A percentile compares a stretch with the other conserved stretches of the same genome.
Evolutionary conservation across 2,329 filamentous ascomycete species (phyloP).

Genomic region (Aureobasidium sp.): DNA sequence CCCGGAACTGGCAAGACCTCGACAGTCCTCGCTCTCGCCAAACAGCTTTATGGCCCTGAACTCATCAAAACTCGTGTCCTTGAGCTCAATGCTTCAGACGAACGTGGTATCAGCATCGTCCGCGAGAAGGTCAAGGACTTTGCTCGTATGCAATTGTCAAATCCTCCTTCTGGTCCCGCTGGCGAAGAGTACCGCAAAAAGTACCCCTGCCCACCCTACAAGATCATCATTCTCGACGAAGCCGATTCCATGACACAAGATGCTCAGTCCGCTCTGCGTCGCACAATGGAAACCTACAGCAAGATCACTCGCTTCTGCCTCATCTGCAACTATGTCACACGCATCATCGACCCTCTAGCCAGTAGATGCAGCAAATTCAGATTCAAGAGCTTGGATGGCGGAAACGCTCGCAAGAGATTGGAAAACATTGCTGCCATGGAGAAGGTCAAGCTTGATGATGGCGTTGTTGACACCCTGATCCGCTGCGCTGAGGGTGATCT

Average conservation of each 20-base stretch:
- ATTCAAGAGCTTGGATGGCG: conserved; percentile 91
- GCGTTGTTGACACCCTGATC: conserved; percentile 77
- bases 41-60: conserved; percentile 94
- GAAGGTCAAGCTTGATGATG: conserved; percentile 66
- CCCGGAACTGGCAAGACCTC: conserved; percentile 97
- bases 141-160: conserved; percentile 86
- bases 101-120: conserved; percentile 94
- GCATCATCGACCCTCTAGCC: conserved; percentile 94
- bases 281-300: conserved; percentile 97
- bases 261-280: conserved; percentile 81
- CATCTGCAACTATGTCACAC: conserved; percentile 96
- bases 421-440: conserved; percentile 77
- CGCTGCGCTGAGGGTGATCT: conserved; percentile 88
- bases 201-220: conserved; percentile 95
- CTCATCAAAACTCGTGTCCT: conserved; percentile 92
- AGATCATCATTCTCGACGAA: conserved; percentile 97
- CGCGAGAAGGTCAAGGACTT: conserved; percentile 98
- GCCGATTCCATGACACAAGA: conserved; percentile 99
- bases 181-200: conserved; percentile 50
- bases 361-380: conserved; percentile 93
- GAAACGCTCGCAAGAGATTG: conserved; percentile 71
- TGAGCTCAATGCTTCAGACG: conserved; percentile 97
- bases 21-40: conserved; percentile 91
- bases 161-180: conserved; percentile 61
- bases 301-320: conserved; percentile 96